Percentiles rank a stretch among this genome's conserved stretches.
Conservation (phyloP, 306 rosid species). For the Cyclanthera cordifolia region DNA sequence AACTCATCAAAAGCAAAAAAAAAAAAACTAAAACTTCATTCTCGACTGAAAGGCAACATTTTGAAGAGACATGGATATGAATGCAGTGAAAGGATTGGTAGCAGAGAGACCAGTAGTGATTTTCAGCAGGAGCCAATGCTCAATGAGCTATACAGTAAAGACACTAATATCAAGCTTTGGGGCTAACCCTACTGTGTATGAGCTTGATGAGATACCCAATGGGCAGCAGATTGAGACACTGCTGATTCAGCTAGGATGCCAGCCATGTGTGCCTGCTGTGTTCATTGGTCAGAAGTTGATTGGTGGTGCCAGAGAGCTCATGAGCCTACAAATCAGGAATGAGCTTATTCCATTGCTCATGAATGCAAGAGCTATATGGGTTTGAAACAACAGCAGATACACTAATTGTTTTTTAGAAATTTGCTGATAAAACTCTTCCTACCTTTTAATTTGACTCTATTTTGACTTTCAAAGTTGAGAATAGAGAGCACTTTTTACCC, state of each 20-base stretch:
- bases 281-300: neutral
- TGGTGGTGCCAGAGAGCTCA: slow-evolving; percentile 9
- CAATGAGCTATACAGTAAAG: slow-evolving; percentile 31
- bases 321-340: slow-evolving; percentile 35
- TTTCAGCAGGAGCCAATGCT: slow-evolving; percentile 51
- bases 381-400: neutral
- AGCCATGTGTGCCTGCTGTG: neutral
- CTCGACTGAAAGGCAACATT: neutral
- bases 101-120: slow-evolving; percentile 60
- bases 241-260: slow-evolving; percentile 27
- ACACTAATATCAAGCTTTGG: slow-evolving; percentile 34
- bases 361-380: neutral
- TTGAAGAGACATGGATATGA: slow-evolving; percentile 27
- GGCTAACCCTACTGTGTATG: slow-evolving; percentile 31
- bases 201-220: slow-evolving; percentile 41
- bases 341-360: neutral
- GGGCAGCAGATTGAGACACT: slow-evolving; percentile 41
- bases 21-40: neutral
- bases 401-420: neutral
- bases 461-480: neutral
- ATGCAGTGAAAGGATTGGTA: slow-evolving; percentile 34
- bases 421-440: neutral
- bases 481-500: neutral
- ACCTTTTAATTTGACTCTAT: neutral
- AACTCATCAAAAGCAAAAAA: slow-evolving; percentile 26